Base-by-base conservation (phyloP, 2,329 filamentous ascomycete species). In the Monilinia vaccinii-corymbosi region DNA sequence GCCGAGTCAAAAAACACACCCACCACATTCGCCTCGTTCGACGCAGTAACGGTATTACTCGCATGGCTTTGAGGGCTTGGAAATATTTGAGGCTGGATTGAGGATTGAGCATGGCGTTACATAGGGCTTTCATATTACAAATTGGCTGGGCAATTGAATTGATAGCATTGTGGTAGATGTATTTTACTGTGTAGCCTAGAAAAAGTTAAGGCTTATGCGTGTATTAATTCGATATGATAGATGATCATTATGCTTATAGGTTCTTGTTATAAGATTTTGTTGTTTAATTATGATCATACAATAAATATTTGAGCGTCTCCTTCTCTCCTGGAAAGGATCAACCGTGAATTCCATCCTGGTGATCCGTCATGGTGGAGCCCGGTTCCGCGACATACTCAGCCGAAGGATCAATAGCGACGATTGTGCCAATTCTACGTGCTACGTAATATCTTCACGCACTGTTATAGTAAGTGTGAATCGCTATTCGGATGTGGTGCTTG, bases 1-100 rank as follows among this genome's bases (percentile, higher is more conserved):
- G 46, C 64, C 67, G n/a, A 68, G 66, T 59, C 69, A 71, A 45
- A 49, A 60, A 38, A 14, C 21, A 32, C n/a, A 31, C 4, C 28
- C 10, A n/a, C 18, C 36, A 11, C 36, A 53, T 3, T 53, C 50
- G 25, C 50, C 38, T 42, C 25, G 25, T 42, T 53, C 50, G 25
- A 53, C 50, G 14, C 36, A 53, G 8, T 31, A 53, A 25, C 18
- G 14, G 3, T 16, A 7, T 13, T 21, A 42, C 6, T 14, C 25
- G 38, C 14, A 44, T 53, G 11, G 23, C 23, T 14, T 38, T 21
- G 9, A 51, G 34, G 23, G 18, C 6, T 50, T 51, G 36, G 55
- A 38, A 58, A 50, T 32, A 44, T 34, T 23, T 28, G 51, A 53
- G 28, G 51, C 18, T 32, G 18, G 8, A 32, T 53, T 23, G 38